Percentiles rank a stretch among this genome's conserved stretches.
Conservation (phyloP, 768 basidiomycete genomes). For the Boletus speciosus region DNA sequence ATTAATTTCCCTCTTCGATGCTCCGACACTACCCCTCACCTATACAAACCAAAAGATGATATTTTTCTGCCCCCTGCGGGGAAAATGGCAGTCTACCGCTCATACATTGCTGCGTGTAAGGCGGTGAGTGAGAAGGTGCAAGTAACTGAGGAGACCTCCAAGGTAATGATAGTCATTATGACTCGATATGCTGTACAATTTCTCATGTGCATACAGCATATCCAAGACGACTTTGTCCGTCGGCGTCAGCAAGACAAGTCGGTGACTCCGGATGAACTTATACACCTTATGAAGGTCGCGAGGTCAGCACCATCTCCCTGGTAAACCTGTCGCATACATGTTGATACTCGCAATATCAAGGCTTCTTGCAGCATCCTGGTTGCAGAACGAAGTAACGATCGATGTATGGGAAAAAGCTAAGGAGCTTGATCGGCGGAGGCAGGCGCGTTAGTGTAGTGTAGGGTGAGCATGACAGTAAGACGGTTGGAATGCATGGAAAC, state of each 20-base stretch:
- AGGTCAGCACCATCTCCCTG: constrained; percentile 43
- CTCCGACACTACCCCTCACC: constrained; percentile 19
- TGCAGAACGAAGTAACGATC: constrained; percentile 51
- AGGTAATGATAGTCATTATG: constrained; percentile 38
- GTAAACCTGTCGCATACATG: background rate
- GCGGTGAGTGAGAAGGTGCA: constrained; percentile 43
- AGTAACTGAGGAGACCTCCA: constrained; percentile 53
- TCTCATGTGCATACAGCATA: constrained; percentile 44
- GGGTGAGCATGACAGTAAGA: constrained; percentile 5
- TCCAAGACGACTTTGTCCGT: constrained; percentile 71
- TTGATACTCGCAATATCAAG: constrained; percentile 34
- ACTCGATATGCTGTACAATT: background rate
- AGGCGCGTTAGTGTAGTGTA: constrained; percentile 8
- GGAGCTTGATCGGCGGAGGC: constrained; percentile 50
- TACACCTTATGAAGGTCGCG: constrained; percentile 64
- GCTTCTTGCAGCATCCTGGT: constrained; percentile 58
- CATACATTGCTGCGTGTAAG: constrained; percentile 59
- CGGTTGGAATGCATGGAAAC: background rate
- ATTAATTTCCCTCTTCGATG: constrained; percentile 49
- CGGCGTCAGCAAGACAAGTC: constrained; percentile 37
- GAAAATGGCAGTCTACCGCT: constrained; percentile 53
- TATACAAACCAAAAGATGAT: constrained; percentile 50
- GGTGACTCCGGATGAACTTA: constrained; percentile 57
- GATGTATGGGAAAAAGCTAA: constrained; percentile 66
- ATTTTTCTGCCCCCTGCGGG: constrained; percentile 46